These are phyloP conservation scores for Luffa acutangula DNA, from an alignment of 306 rosid species.

Conservation along the genomic window DNA sequence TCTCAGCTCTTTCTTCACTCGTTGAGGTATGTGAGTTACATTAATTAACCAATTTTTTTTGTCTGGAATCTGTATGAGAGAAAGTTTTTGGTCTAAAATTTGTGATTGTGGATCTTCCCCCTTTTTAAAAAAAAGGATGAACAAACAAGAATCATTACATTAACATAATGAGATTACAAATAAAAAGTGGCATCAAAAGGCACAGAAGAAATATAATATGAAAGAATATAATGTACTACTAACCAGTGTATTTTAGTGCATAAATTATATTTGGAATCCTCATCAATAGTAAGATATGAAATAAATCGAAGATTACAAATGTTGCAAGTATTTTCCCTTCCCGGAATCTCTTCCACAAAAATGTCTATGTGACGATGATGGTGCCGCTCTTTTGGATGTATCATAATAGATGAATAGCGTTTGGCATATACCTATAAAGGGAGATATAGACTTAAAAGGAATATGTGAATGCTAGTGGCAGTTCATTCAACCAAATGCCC, in stretches of 20 bases:
- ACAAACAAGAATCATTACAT: background rate
- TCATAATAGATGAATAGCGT: background rate
- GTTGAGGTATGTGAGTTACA: constrained; percentile 31
- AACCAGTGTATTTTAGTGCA: background rate
- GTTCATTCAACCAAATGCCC: background rate
- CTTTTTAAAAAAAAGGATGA: background rate
- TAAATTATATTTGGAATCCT: background rate
- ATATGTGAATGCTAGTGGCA: background rate
- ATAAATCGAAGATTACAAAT: background rate
- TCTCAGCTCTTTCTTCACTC: constrained; percentile 37
- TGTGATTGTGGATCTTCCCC: background rate
- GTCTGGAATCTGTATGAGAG: background rate
- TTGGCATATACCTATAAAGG: background rate
- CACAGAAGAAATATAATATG: background rate
- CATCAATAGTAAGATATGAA: background rate
- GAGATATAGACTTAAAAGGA: background rate
- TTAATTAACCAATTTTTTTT: background rate
- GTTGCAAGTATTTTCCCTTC: background rate
- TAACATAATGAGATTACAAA: background rate
- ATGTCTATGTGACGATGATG: background rate
- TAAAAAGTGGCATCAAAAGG: background rate
- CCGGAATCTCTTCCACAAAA: background rate
- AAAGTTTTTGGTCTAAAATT: background rate
- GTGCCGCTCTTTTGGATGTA: background rate
- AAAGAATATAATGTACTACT: background rate